Conservation (phyloP, 352 stramenopile genomes). For the Pythium sukuiense region DNA sequence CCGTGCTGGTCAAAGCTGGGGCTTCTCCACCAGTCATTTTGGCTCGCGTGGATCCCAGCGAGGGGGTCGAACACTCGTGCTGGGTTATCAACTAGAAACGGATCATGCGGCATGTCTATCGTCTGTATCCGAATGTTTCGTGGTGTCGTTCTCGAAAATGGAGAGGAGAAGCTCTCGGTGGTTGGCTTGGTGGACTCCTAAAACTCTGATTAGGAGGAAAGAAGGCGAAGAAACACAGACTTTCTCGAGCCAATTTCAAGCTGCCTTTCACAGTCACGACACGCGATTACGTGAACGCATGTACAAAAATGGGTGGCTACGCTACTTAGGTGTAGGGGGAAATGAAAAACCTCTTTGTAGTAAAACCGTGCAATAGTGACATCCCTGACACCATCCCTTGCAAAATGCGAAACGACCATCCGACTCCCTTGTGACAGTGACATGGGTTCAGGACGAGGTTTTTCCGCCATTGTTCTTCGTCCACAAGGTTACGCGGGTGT, state of each 20-base stretch:
- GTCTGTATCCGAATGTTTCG: not conserved
- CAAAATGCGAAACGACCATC: too few species aligned
- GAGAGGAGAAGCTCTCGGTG: too few species aligned
- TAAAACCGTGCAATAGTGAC: not conserved
- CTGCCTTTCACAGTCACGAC: not conserved
- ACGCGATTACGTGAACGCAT: conserved; percentile 20
- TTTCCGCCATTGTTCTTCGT: conserved; percentile 8
- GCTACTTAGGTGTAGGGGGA: conserved; percentile 23
- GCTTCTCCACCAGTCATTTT: conserved; percentile 19
- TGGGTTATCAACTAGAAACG: too few species aligned
- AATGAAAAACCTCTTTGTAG: not conserved
- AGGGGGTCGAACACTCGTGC: not conserved
- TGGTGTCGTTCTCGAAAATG: not conserved
- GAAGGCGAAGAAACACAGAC: not conserved
- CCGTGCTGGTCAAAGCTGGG: not conserved
- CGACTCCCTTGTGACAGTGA: not conserved
- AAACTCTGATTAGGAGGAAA: too few species aligned
- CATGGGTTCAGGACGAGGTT: conserved; percentile 5
- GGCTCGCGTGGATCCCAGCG: not conserved
- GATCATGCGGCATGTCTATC: not conserved
- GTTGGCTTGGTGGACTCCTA: too few species aligned
- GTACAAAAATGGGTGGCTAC: conserved; percentile 26
- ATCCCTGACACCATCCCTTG: not conserved
- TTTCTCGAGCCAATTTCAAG: not conserved
- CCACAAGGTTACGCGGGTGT: not conserved